Conservation (phyloP, 2,329 filamentous ascomycete genomes). For the Blumeriella jaapii region DNA sequence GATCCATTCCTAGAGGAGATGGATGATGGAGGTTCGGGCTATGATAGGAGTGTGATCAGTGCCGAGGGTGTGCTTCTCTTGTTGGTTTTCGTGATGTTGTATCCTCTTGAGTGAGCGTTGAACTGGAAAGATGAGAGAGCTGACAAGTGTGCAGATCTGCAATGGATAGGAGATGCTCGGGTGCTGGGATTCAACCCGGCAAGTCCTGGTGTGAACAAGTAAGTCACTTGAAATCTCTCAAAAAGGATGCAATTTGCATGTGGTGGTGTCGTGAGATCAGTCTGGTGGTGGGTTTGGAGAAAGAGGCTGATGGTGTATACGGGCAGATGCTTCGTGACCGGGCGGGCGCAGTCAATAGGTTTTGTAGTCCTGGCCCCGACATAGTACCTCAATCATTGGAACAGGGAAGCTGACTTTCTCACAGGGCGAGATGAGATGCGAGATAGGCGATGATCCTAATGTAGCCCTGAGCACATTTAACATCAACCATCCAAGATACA, state of each 20-base stretch:
- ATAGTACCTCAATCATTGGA: too few species aligned
- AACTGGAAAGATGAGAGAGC: background rate
- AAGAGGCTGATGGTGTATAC: too few species aligned
- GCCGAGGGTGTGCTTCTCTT: slow-evolving; percentile 3
- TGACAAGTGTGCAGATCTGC: slow-evolving; percentile 4
- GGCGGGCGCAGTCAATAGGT: background rate
- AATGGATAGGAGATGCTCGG: slow-evolving; percentile 5
- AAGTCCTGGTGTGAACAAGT: slow-evolving; percentile 12
- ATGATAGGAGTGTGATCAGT: slow-evolving; percentile 5
- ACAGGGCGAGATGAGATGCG: slow-evolving; percentile 6
- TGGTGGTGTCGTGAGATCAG: too few species aligned
- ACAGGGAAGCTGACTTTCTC: background rate
- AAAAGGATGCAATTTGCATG: background rate
- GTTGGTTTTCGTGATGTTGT: too few species aligned
- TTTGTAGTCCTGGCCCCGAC: too few species aligned
- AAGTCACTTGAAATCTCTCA: background rate
- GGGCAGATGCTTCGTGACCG: slow-evolving; percentile 13
- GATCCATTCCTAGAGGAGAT: slow-evolving; percentile 4
- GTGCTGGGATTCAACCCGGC: slow-evolving; percentile 12
- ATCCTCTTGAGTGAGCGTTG: background rate
- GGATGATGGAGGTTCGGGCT: background rate
- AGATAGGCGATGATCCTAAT: slow-evolving; percentile 11
- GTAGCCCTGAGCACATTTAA: background rate
- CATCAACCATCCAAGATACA: background rate
- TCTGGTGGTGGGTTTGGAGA: too few species aligned